Conservation (phyloP, 371 early-diverging fungal genomes). For the Circinella minor region DNA sequence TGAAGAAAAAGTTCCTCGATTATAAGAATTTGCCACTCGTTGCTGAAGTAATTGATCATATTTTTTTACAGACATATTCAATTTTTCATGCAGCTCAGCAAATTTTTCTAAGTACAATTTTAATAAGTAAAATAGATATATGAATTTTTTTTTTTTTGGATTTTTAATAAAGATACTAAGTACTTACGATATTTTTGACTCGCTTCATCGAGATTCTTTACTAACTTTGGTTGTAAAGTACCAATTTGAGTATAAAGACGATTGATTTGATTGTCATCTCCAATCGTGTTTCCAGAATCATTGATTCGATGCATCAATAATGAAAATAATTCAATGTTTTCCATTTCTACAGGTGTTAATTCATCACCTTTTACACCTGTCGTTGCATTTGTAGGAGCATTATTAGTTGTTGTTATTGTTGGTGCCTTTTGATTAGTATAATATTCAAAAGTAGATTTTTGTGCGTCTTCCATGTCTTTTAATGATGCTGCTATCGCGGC, state of each 20-base stretch:
- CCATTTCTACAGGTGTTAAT: slow-evolving; percentile 65
- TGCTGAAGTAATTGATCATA: slow-evolving; percentile 84
- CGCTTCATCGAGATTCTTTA: slow-evolving; percentile 68
- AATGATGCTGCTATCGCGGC: slow-evolving; percentile 94
- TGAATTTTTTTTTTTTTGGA: not conserved
- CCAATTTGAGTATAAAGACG: slow-evolving; percentile 72
- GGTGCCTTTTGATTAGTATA: slow-evolving; percentile 10
- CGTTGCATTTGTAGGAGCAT: no score
- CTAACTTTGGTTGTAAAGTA: slow-evolving; percentile 71
- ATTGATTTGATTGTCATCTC: slow-evolving; percentile 67
- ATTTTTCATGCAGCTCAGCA: slow-evolving; percentile 72
- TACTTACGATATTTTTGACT: slow-evolving; percentile 63
- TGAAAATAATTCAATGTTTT: slow-evolving; percentile 74
- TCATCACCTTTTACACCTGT: slow-evolving; percentile 26
- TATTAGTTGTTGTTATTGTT: not conserved
- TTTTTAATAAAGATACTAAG: not conserved
- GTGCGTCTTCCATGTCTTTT: slow-evolving; percentile 54
- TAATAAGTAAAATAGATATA: slow-evolving; percentile 19
- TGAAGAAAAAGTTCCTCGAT: not conserved
- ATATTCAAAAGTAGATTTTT: slow-evolving; percentile 14
- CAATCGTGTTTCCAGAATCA: slow-evolving; percentile 50
- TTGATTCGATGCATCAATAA: slow-evolving; percentile 68
- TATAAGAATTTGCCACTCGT: slow-evolving; percentile 28
- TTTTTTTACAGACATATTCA: slow-evolving; percentile 74
- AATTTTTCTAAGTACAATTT: slow-evolving; percentile 25